A percentile compares a stretch with the other conserved stretches of the same genome.
Conservation (phyloP, 78 protist species). For the Mastigamoeba balamuthi region DNA sequence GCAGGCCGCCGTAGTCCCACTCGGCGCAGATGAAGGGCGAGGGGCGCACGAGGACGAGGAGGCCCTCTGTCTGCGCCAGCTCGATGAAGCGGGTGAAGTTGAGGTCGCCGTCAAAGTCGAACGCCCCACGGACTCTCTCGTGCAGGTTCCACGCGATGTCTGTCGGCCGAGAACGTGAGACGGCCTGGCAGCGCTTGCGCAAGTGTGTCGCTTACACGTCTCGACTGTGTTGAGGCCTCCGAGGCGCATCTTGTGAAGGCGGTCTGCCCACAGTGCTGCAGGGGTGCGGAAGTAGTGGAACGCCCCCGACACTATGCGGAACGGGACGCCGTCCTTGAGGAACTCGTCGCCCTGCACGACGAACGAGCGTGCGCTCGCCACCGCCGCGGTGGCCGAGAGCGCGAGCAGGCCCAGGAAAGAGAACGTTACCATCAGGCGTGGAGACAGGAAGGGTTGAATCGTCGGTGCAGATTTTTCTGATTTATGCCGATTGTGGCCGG, state of each 20-base stretch:
- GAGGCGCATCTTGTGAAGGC: background rate
- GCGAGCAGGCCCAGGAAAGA: too few species aligned
- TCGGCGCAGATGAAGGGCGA: conserved; percentile 28
- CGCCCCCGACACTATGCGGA: background rate
- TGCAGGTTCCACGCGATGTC: conserved; percentile 38
- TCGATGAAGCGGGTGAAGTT: background rate
- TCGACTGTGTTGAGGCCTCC: conserved; percentile 3
- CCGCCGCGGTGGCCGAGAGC: too few species aligned
- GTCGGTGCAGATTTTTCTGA: too few species aligned
- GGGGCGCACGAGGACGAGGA: conserved; percentile 6
- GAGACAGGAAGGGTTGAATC: too few species aligned
- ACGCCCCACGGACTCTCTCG: background rate
- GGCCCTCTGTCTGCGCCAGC: background rate
- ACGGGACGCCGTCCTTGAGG: background rate
- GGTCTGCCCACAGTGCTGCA: background rate
- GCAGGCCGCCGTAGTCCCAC: conserved; percentile 34
- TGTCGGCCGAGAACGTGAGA: too few species aligned
- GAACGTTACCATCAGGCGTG: too few species aligned
- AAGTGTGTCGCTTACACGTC: too few species aligned
- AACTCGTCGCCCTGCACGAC: background rate
- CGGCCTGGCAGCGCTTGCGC: too few species aligned
- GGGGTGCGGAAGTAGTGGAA: background rate
- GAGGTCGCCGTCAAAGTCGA: background rate
- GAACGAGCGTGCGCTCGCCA: too few species aligned
- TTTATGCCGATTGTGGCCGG: too few species aligned